Percentiles rank a stretch among this genome's conserved stretches.
These are phyloP conservation scores for Clitocybe nebularis DNA, from an alignment of 1,284 basidiomycete genomes.

Conservation along the genomic window DNA sequence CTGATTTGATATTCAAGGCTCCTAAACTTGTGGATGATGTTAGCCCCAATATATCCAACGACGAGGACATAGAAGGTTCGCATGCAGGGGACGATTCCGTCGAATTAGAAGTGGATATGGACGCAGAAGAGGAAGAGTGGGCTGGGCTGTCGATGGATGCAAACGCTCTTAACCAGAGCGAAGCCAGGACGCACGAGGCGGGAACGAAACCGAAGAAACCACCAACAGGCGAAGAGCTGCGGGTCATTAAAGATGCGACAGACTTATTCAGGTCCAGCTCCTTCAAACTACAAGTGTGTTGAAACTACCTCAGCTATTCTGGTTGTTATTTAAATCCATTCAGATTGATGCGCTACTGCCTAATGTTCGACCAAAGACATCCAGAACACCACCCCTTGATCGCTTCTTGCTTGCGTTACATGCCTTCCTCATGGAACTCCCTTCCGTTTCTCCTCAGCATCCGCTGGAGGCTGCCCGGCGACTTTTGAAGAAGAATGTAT, in stretches of 20 bases:
- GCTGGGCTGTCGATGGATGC: slow-evolving; percentile 25
- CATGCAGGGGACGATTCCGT: slow-evolving; percentile 9
- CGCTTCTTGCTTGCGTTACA: slow-evolving; percentile 62
- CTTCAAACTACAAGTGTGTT: slow-evolving; percentile 77
- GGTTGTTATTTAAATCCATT: not conserved
- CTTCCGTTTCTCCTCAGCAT: slow-evolving; percentile 55
- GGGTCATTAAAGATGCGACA: slow-evolving; percentile 70
- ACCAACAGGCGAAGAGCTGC: slow-evolving; percentile 71
- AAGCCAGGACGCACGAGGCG: slow-evolving; percentile 11
- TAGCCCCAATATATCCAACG: no score
- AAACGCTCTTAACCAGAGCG: slow-evolving; percentile 3
- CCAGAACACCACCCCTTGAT: slow-evolving; percentile 53
- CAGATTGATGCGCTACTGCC: slow-evolving; percentile 81
- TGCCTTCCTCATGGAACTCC: slow-evolving; percentile 52
- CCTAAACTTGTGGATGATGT: slow-evolving; percentile 22
- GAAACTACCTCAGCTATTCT: not conserved
- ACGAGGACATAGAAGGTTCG: slow-evolving; percentile 11
- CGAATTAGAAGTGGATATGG: slow-evolving; percentile 7
- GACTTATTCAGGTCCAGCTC: slow-evolving; percentile 81
- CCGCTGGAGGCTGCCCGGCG: slow-evolving; percentile 59
- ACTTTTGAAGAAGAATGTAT: slow-evolving; percentile 47
- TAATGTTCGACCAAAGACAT: slow-evolving; percentile 68
- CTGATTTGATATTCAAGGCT: slow-evolving; percentile 15
- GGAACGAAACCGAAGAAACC: slow-evolving; percentile 40
- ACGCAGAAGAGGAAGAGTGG: slow-evolving; percentile 25